A percentile compares a stretch with the other conserved stretches of the same genome.
Conservation (phyloP, 208 protist genomes). For the Porcisia deanei region DNA sequence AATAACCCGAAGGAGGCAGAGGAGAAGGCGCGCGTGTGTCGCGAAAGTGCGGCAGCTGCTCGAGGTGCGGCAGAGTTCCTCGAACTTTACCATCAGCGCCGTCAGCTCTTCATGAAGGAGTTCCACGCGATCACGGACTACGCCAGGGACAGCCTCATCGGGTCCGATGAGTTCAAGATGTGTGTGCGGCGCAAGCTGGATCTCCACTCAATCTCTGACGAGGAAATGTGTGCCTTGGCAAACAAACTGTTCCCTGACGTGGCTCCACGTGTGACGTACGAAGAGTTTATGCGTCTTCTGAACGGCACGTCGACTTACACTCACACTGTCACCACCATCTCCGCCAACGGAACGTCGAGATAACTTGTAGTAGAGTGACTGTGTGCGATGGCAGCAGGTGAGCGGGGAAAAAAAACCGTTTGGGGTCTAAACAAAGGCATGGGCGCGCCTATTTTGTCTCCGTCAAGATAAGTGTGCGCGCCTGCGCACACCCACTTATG, state of each 20-base stretch:
- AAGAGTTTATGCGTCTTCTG: conserved; percentile 85
- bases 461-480: background rate
- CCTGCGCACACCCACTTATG: background rate
- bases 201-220: conserved; percentile 56
- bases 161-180: conserved; percentile 83
- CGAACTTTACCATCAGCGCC: conserved; percentile 78
- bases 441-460: background rate
- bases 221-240: conserved; percentile 77
- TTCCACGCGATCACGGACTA: conserved; percentile 90
- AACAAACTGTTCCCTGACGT: conserved; percentile 66
- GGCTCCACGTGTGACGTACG: conserved; percentile 67
- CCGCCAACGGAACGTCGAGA: conserved; percentile 46
- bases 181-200: conserved; percentile 77
- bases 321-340: conserved; percentile 73
- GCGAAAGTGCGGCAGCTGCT: conserved; percentile 45
- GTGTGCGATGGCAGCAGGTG: background rate
- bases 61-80: conserved; percentile 66
- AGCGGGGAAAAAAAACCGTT: background rate
- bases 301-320: conserved; percentile 87
- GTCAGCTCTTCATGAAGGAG: conserved; percentile 91
- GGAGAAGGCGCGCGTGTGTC: conserved; percentile 35
- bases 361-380: background rate
- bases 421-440: background rate
- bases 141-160: conserved; percentile 83
- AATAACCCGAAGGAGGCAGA: conserved; percentile 62